A percentile compares a stretch with the other conserved stretches of the same genome.
phyloP scores from a whole-genome alignment of 352 stramenopile genomes.

The Phytophthora capsici region DNA sequence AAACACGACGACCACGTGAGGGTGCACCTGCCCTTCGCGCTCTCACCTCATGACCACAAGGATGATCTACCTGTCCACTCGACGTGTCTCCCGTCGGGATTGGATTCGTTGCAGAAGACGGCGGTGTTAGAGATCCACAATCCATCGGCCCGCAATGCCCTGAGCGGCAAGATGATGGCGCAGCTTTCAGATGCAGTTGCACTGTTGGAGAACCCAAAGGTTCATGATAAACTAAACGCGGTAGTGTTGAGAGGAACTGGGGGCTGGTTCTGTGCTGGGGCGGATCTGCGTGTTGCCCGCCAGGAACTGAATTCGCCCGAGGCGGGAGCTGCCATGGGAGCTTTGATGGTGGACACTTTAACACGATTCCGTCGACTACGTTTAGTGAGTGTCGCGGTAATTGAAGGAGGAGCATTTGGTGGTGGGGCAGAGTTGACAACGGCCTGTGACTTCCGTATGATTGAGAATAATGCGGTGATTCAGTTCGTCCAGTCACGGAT shows the following conservation, averaged over 20 bases:
- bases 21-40: conserved; percentile 41
- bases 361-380: conserved; percentile 73
- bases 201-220: conserved; percentile 53
- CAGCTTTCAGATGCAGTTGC: conserved; percentile 74
- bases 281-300: conserved; percentile 77
- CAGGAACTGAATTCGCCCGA: conserved; percentile 71
- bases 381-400: conserved; percentile 70
- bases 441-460: conserved; percentile 79
- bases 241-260: conserved; percentile 59
- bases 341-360: conserved; percentile 77
- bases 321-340: conserved; percentile 62
- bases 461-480: conserved; percentile 63
- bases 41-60: background rate
- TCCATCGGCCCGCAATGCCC: conserved; percentile 63
- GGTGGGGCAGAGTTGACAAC: conserved; percentile 83
- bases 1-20: conserved; percentile 40
- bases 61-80: background rate
- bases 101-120: conserved; percentile 40
- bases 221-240: conserved; percentile 55
- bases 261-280: conserved; percentile 84
- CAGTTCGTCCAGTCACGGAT: conserved; percentile 85
- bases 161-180: conserved; percentile 89
- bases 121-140: conserved; percentile 74
- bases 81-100: conserved; percentile 7
- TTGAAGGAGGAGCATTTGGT: conserved; percentile 83